Conservation (phyloP, 1,284 basidiomycete genomes). For the Austroboletus rostrupii region DNA sequence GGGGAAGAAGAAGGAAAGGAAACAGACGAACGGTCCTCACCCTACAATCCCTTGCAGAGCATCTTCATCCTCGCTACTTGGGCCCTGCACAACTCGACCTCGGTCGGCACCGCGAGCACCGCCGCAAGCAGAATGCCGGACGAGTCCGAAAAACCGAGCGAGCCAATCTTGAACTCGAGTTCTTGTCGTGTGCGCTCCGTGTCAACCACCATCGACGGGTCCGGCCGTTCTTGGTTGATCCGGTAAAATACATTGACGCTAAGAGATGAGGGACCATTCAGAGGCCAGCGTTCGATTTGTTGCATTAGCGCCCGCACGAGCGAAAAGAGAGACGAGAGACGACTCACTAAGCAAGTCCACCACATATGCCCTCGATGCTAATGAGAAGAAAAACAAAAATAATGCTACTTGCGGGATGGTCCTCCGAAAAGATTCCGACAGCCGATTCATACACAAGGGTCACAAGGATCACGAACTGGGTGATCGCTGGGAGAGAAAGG, state of each 20-base stretch:
- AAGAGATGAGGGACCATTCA: not conserved
- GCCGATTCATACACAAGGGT: constrained; percentile 65
- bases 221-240: constrained; percentile 69
- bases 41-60: constrained; percentile 66
- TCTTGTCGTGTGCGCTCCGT: constrained; percentile 64
- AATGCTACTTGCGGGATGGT: constrained; percentile 54
- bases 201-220: constrained; percentile 40
- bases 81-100: constrained; percentile 70
- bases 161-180: constrained; percentile 86
- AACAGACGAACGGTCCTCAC: no score
- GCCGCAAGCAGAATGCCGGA: constrained; percentile 78
- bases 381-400: constrained; percentile 73
- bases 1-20: no score
- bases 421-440: constrained; percentile 56
- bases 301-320: no score
- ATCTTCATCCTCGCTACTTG: constrained; percentile 72
- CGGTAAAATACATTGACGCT: constrained; percentile 88
- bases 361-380: constrained; percentile 82
- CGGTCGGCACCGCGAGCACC: constrained; percentile 80
- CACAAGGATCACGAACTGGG: constrained; percentile 64
- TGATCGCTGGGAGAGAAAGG: constrained; percentile 70
- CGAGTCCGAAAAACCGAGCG: constrained; percentile 75
- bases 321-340: not conserved
- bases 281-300: no score
- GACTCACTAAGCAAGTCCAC: constrained; percentile 85